Base-by-base conservation (phyloP, 208 protist species). In the Leishmania tarentolae region DNA sequence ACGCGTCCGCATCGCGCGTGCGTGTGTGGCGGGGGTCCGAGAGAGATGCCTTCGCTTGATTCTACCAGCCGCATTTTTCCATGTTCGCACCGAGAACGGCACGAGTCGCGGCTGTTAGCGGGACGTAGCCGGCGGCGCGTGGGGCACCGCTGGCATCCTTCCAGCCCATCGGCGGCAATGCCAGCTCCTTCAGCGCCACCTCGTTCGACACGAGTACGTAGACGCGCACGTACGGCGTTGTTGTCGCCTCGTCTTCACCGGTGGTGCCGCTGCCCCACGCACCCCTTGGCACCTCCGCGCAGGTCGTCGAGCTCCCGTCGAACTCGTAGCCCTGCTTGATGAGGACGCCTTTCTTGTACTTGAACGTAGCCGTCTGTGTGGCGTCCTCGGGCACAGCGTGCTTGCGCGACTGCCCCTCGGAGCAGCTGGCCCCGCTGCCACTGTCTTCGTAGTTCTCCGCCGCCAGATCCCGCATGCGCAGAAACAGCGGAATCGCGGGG, bases 401-500 rank as follows among this genome's bases (percentile, higher is more conserved):
- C 42, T 35, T 35, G 28, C 15, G 35, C 11, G 44, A 50, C 40
- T 13, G 28, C 46, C 9, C 21, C 13, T 19, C 69, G 4, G 28
- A 31, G 40, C 44, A n/a, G 40, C 4, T 44, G 31, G 7, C 19
- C 24, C 63, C 66, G 42, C 76, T 47, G 50, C 76, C 50, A 42
- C 50, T 63, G 50, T 59, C 52, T 4, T 71, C 47, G 61, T 65
- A 21, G n/a, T 71, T 42, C 17, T 76, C 77, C 11, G 61, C 57
- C 4, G 35, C 44, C 9, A 73, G 37, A 70, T 84, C 80, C 31
- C 78, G 82, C 56, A 93, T 80, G 46, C 90, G 90, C 17, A 93
- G 76, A 57, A 88, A 89, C 2, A 93, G 61, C 21, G 90, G 90
- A 50, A 91, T 86, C 15, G 90, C 86, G 75, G 90, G 90, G 44